Evolutionary conservation across 1,139 yeast species (phyloP), one percentile per base, ranked within the genome.

Genomic region (Pichia sp.): DNA sequence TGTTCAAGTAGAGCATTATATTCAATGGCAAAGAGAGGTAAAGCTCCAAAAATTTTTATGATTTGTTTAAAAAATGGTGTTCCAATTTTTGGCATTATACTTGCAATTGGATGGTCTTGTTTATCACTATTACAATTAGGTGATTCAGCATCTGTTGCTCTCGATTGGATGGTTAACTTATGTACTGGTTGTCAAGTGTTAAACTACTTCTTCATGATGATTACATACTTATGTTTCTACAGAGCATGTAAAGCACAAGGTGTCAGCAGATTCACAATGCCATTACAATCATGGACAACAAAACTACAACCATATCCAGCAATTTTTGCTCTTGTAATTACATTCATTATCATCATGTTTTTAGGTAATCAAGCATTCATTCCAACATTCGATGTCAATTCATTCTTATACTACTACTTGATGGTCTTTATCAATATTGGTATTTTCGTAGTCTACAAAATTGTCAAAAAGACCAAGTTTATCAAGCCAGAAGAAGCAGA

Each of bases 131-230:
- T 68, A 55, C 70, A 67, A 46, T 53, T 68, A 42, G 71, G 71
- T 11, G 31, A 46, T 8, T 50, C 65, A 6, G 69, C 73, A 26
- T 55, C 64, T 3, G 65, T 59, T 37, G 79, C 69, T 5, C 63
- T 74, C 52, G 62, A 61, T 43, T 73, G 73, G 64, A 66, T 74
- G 68, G 68, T 72, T 29, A 68, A 65, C 48, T 60, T 73, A 46
- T 64, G 72, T 53, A 72, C 78, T 3, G 76, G 76, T 38, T 66
- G 74, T 16, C 78, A 72, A 52, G 56, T 72, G 32, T 56, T 70
- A 47, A 73, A 69, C 49, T 70, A 69, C 45, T 63, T 68, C 25
- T 63, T 64, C 53, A 72, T 74, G 77, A 56, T 63, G 44, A 60
- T 72, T 41, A 70, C 71, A 10, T 73, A 72, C 45, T 51, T 66